Evolutionary conservation across 2,329 filamentous ascomycete genomes (phyloP), one percentile per base, ranked within the genome.

Genomic region (Chaetomiaceae sp.): DNA sequence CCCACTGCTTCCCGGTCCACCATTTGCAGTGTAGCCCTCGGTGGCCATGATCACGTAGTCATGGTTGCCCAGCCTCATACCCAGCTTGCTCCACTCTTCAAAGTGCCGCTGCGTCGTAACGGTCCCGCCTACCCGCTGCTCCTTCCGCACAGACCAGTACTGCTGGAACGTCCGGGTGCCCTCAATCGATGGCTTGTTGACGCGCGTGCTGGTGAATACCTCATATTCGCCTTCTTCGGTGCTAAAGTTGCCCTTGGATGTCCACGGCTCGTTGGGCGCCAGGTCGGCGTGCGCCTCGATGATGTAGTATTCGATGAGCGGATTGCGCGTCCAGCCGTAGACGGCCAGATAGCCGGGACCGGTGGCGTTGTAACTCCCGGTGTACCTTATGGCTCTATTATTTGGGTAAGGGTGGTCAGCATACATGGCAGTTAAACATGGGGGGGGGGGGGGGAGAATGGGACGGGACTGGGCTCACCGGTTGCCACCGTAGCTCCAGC

Each of bases 291-390:
- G 76, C 11, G 71, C 66, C 55, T 82, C 79, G 58, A 81, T 71
- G 53, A 82, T 75, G 68, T 82, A 82, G 69, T 81, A 81, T 59
- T 82, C 79, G 62, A 81, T 70, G n/a, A 80, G 66, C 0, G 77
- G 77, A 63, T 71, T 73, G 16, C 64, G 68, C 1, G 75, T 78
- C 78, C 80, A 83, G 41, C 79, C 79, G 61, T 82, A 82, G n/a
- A 82, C 65, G 13, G 78, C 67, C 14, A 84, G 71, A 63, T 81
- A 81, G 29, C 69, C 65, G 0, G 68, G 67, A 1, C 69, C 69
- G 1, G 62, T 69, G 38, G 71, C 68, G 5, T 61, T 61, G 54
- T 71, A 73, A 14, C 67, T 66, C 27, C 70, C 70, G 2, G 45
- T 61, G 58, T 70, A 72, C n/a, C 58, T 66, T 52, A 71, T 67